These are phyloP conservation scores for Phytopythium delawarense DNA, from an alignment of 352 stramenopile species.

Conservation along the genomic window DNA sequence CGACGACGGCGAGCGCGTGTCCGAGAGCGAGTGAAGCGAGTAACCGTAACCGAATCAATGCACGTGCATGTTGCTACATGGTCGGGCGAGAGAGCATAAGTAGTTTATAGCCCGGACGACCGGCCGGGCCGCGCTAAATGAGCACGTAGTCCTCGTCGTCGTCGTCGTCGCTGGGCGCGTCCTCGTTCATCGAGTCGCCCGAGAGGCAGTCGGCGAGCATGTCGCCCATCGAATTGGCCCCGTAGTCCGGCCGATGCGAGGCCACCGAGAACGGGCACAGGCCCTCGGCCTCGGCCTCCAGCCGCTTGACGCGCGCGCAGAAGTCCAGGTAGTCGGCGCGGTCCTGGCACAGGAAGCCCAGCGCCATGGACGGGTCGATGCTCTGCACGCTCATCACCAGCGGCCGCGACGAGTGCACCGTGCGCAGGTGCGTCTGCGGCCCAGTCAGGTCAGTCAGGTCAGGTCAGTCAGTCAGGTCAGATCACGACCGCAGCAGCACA, in stretches of 20 bases:
- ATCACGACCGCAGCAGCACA: neutral
- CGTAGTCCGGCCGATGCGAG: constrained; percentile 53
- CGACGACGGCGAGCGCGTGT: too few relatives aligned
- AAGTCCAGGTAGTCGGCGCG: constrained; percentile 72
- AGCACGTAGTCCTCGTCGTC: constrained; percentile 70
- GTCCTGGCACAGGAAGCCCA: constrained; percentile 91
- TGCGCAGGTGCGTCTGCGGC: constrained; percentile 46
- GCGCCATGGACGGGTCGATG: constrained; percentile 92
- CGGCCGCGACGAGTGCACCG: constrained; percentile 46
- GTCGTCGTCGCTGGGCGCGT: constrained; percentile 37
- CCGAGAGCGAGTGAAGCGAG: too few relatives aligned
- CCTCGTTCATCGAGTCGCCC: constrained; percentile 57
- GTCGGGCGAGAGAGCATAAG: neutral
- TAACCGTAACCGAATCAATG: neutral
- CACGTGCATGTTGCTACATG: neutral
- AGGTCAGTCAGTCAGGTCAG: neutral
- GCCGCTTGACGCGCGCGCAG: constrained; percentile 33
- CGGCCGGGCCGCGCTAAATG: constrained; percentile 29
- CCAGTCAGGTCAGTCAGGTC: neutral
- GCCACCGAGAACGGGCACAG: constrained; percentile 70
- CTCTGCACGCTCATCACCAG: constrained; percentile 80
- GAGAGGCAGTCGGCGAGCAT: constrained; percentile 55
- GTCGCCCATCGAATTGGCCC: constrained; percentile 28
- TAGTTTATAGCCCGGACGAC: constrained; percentile 1
- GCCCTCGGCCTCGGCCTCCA: constrained; percentile 40